Percentiles rank a stretch among this genome's conserved stretches.
Evolutionary conservation across 2,329 filamentous ascomycete genomes (phyloP).

Genomic region (Didymella segeticola): DNA sequence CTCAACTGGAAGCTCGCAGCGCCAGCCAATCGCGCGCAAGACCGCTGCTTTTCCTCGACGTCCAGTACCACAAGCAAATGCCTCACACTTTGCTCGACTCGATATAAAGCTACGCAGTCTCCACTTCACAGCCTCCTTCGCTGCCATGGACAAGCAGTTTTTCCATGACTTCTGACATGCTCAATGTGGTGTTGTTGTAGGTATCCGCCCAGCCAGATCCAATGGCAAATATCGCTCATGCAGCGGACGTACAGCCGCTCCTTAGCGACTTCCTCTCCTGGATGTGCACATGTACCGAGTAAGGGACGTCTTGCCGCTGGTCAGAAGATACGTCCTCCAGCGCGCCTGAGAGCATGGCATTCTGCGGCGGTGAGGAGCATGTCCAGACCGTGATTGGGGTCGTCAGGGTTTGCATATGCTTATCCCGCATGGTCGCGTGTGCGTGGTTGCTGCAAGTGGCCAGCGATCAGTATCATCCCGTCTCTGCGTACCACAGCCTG

Average conservation of each 20-base stretch:
- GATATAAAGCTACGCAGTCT: slow-evolving; percentile 4
- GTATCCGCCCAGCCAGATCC: slow-evolving; percentile 5
- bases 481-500: neutral
- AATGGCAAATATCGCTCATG: slow-evolving; percentile 15
- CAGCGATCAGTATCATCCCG: neutral
- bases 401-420: neutral
- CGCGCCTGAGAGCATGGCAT: neutral
- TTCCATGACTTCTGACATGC: neutral
- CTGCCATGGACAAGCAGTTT: neutral
- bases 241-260: slow-evolving; percentile 1
- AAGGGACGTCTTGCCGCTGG: neutral
- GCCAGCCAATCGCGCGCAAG: slow-evolving; percentile 12
- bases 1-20: slow-evolving; percentile 4
- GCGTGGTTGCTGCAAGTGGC: neutral
- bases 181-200: slow-evolving; percentile 1
- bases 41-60: slow-evolving; percentile 6
- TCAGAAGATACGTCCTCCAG: slow-evolving; percentile 15
- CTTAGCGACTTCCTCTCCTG: slow-evolving; percentile 15
- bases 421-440: neutral
- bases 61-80: neutral
- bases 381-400: neutral
- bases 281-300: slow-evolving; percentile 1
- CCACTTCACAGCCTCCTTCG: slow-evolving; percentile 12
- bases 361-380: slow-evolving; percentile 2
- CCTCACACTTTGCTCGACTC: slow-evolving; percentile 6